phyloP scores from a whole-genome alignment of 2,329 filamentous ascomycete genomes.

The Arachnopeziza araneosa region DNA sequence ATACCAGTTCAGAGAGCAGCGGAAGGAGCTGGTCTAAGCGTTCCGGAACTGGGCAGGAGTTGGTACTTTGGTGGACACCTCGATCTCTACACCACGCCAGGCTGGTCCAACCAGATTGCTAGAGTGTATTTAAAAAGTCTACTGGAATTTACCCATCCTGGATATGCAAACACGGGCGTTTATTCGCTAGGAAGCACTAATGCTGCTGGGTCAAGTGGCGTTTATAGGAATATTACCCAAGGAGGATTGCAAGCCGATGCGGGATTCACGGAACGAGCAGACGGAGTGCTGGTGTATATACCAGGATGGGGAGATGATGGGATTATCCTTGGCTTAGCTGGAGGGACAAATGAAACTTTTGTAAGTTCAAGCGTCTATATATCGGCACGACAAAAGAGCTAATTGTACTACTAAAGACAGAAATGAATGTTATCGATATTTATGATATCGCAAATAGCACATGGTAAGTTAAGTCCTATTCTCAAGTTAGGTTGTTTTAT shows the following conservation, averaged over 20 bases:
- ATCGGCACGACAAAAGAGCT: conserved; percentile 26
- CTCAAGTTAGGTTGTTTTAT: no score
- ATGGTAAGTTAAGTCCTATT: conserved; percentile 39
- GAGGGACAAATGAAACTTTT: conserved; percentile 64
- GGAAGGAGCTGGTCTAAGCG: conserved; percentile 67
- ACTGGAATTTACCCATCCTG: conserved; percentile 71
- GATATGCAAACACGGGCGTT: conserved; percentile 59
- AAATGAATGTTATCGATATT: conserved; percentile 67
- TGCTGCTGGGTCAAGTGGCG: conserved; percentile 55
- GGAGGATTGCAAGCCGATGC: conserved; percentile 61
- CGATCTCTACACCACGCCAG: conserved; percentile 49
- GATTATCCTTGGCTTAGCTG: conserved; percentile 66
- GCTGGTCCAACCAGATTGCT: conserved; percentile 60
- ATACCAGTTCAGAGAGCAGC: conserved; percentile 61
- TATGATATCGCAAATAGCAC: conserved; percentile 66
- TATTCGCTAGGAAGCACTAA: conserved; percentile 45
- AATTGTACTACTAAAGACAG: conserved; percentile 36
- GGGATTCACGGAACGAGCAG: conserved; percentile 67
- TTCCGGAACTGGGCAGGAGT: conserved; percentile 63
- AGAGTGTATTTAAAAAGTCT: conserved; percentile 69
- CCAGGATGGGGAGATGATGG: conserved; percentile 68
- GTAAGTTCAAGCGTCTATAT: conserved; percentile 34
- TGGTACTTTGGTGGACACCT: conserved; percentile 78
- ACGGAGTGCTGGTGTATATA: conserved; percentile 67
- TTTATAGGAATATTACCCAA: conserved; percentile 68